Base-by-base conservation (phyloP, 805 yeast species). In the Wickerhamiella vanderwaltii region DNA sequence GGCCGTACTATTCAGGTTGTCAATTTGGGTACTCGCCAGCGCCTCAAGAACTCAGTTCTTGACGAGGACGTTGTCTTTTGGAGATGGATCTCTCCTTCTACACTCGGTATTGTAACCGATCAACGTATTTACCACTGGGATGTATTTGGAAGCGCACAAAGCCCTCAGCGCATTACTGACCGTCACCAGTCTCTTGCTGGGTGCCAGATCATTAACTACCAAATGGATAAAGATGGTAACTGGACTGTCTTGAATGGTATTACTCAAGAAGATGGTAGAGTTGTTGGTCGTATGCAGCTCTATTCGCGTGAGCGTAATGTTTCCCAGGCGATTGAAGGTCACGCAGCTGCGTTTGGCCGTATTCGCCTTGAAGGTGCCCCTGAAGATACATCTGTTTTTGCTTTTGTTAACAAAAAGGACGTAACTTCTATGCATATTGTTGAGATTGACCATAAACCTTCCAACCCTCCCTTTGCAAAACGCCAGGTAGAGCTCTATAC, bases 211-310 rank as follows among this genome's bases (percentile, higher is more conserved):
- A 91, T 93, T 62, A 87, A 82, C 64, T 77, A 91, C 57, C 84
- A 79, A 30, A 77, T 86, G 47, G 93, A 85, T 58, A 72, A 74
- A 18, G 77, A 72, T 49, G 71, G 77, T 43, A 80, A 82, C 55
- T 91, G 99, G 99, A 79, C 85, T 61, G 95, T 95, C 17, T 73
- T 87, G 44, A 85, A 84, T 47, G 99, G 98, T 54, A 86, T 91
- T 56, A 79, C 93, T 25, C 95, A 86, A 63, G 95, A 85, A 58
- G 79, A 80, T 52, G 94, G 94, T 50, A 76, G 93, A 55, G 84
- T 91, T 51, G 95, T 85, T 25, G 99, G 99, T 58, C 93, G 84
- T 64, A 82, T 88, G 59, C 99, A 91, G 67, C 74, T 91, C 48
- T 91, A 68, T 64, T 81, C 94, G 46, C 81, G 79, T 59, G 75